Conservation (phyloP, 805 yeast genomes). For the Pichia scutulata region DNA sequence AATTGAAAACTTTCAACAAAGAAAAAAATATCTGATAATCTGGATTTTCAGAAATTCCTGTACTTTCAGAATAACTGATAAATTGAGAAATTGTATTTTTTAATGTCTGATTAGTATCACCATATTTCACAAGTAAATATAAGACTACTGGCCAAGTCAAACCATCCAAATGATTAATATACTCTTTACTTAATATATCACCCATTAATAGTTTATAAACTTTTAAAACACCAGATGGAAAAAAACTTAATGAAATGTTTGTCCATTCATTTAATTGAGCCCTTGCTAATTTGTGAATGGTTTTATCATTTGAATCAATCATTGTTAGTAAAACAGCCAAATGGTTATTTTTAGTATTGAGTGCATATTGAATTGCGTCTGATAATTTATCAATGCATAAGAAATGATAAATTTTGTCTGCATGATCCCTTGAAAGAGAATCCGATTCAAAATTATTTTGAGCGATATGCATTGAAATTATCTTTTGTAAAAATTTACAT, state of each 20-base stretch:
- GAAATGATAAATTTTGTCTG: slow-evolving; percentile 44
- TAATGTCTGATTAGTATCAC: slow-evolving; percentile 35
- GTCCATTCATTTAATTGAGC: slow-evolving; percentile 65
- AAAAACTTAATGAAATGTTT: slow-evolving; percentile 31
- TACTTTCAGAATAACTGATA: slow-evolving; percentile 6
- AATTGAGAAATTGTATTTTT: slow-evolving; percentile 27
- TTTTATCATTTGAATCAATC: slow-evolving; percentile 61
- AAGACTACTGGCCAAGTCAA: slow-evolving; percentile 64
- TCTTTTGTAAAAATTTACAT: slow-evolving; percentile 48
- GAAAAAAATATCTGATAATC: slow-evolving; percentile 8
- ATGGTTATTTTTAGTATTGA: slow-evolving; percentile 57
- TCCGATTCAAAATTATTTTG: slow-evolving; percentile 13
- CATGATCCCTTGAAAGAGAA: slow-evolving; percentile 28
- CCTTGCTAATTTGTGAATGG: slow-evolving; percentile 46
- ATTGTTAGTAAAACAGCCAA: slow-evolving; percentile 62
- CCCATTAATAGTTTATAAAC: slow-evolving; percentile 63
- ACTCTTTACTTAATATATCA: slow-evolving; percentile 26
- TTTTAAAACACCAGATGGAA: slow-evolving; percentile 49
- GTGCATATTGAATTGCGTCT: slow-evolving; percentile 56
- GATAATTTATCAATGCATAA: slow-evolving; percentile 49
- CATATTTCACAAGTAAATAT: slow-evolving; percentile 56
- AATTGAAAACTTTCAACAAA: slow-evolving; percentile 2
- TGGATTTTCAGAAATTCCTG: slow-evolving; percentile 5
- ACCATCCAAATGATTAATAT: slow-evolving; percentile 32
- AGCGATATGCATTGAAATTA: slow-evolving; percentile 32